A percentile compares a stretch with the other conserved stretches of the same genome.
Evolutionary conservation across 305 asterid species (phyloP).

Genomic region (Striga hermonthica): DNA sequence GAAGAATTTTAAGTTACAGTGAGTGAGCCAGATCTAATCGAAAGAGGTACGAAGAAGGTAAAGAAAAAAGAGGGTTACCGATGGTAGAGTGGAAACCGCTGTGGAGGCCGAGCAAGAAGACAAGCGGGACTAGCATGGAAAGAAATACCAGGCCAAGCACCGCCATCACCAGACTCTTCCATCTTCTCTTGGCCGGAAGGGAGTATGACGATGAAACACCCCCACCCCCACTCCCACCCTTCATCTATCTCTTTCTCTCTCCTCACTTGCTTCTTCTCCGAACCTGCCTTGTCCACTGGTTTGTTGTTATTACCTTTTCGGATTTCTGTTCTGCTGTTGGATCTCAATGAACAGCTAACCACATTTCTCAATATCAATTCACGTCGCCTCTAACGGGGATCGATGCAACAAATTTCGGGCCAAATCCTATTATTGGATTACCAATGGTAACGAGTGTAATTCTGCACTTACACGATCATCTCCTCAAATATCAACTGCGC

Average conservation of each 20-base stretch:
- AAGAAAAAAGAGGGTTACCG: constrained; percentile 37
- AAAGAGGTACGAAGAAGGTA: constrained; percentile 10
- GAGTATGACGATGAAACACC: constrained; percentile 48
- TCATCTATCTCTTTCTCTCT: constrained; percentile 43
- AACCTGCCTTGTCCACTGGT: constrained; percentile 32
- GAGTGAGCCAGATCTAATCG: constrained; percentile 38
- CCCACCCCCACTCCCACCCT: constrained; percentile 49
- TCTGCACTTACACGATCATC: background rate
- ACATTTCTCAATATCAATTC: constrained; percentile 21
- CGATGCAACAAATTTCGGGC: constrained; percentile 24
- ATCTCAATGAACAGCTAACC: constrained; percentile 33
- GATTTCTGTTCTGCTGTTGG: constrained; percentile 27
- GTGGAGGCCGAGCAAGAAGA: constrained; percentile 81
- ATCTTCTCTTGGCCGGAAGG: constrained; percentile 71
- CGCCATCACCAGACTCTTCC: constrained; percentile 74
- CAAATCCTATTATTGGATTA: background rate
- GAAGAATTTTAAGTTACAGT: constrained; percentile 21
- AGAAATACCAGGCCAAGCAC: constrained; percentile 77
- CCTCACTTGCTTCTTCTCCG: constrained; percentile 14
- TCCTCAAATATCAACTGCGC: background rate
- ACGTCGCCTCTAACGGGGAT: constrained; percentile 34
- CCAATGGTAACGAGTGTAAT: too few species aligned
- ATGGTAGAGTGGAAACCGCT: constrained; percentile 59
- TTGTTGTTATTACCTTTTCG: constrained; percentile 5
- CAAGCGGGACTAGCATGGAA: constrained; percentile 89